Evolutionary conservation across 1,284 basidiomycete species (phyloP), one percentile per base, ranked within the genome.

Genomic region (Ganoderma multipileum): DNA sequence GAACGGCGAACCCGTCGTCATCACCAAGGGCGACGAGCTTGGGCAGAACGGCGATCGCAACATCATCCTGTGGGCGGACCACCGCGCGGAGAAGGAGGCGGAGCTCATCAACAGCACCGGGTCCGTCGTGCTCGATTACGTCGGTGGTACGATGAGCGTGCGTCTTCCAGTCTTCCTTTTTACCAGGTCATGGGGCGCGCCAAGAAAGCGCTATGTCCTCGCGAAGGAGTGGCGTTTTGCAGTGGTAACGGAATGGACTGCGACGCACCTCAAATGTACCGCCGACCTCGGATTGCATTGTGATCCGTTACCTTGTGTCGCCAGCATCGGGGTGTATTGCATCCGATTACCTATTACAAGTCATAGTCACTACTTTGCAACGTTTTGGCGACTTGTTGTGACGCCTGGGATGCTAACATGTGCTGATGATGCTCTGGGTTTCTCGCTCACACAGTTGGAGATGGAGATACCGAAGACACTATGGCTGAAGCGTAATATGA

Each of bases 401-500:
- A 33, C 33, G 33, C 33, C 33, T 33, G 33, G 33, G 33, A 8
- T 33, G 33, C 33, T 33, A 8, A 8, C 54, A 23, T 26, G 38
- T 16, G 58, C 58, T 23, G 23, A 41, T 20, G 38, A 14, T 39
- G 20, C 18, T 23, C 23, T 36, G 57, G n/a, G 57, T 59, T 36
- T 55, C 8, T 6, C 5, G 38, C 38, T 16, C 5, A 12, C 72
- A 11, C 74, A 97, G 94, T 87, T 98, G 62, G 96, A 98, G 81
- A 98, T 98, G 96, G 96, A 98, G 81, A 90, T 97, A 57, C 96
- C 96, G 0, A 98, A 99, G 82, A 93, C 97, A 14, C 89, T 99
- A 41, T 99, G 97, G 97, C 85, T 99, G 58, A 98, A 97, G 81
- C 91, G 91, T 69, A 87, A 95, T 82, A 97, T 98, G 95, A 80